Percentiles rank a stretch among this genome's conserved stretches.
Conservation (phyloP, 352 stramenopile genomes). For the Phytophthora cryptogea region DNA sequence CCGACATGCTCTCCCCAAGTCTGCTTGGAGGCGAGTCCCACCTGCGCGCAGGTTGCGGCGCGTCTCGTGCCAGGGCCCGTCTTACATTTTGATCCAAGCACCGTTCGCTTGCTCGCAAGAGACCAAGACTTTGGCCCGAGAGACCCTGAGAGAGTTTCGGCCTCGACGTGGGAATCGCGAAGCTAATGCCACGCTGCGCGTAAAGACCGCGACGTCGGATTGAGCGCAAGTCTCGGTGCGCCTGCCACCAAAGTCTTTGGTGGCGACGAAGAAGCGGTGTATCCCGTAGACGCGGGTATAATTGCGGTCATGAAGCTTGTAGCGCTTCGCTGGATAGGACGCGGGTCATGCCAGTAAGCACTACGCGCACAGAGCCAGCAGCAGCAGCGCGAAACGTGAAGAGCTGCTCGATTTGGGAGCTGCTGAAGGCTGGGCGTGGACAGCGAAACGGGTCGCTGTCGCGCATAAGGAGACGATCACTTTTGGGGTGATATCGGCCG, state of each 20-base stretch:
- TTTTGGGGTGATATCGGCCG: not conserved
- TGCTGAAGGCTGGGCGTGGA: not conserved
- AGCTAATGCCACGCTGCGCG: constrained; percentile 13
- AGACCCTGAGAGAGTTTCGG: constrained; percentile 17
- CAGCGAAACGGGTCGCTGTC: not conserved
- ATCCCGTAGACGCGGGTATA: not conserved
- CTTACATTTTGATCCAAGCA: constrained; percentile 17
- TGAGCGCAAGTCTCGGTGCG: constrained; percentile 19
- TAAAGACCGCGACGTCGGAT: constrained; percentile 13
- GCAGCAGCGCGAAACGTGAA: constrained; percentile 4
- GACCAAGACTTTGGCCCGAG: not conserved
- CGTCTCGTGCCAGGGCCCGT: not conserved
- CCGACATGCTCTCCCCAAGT: not conserved
- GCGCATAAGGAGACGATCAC: constrained; percentile 8
- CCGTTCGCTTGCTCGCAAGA: constrained; percentile 25
- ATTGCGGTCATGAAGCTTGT: not conserved
- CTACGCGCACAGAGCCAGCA: constrained; percentile 2
- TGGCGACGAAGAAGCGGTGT: not conserved
- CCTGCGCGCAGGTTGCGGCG: constrained; percentile 1
- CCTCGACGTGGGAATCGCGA: constrained; percentile 13
- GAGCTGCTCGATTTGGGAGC: constrained; percentile 24
- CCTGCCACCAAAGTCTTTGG: constrained; percentile 1
- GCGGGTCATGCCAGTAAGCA: constrained; percentile 3
- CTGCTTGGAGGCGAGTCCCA: constrained; percentile 1
- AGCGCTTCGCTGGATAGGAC: not conserved